Evolutionary conservation across 345 rosid genomes (phyloP).

Genomic region (Melaleuca quinquenervia): DNA sequence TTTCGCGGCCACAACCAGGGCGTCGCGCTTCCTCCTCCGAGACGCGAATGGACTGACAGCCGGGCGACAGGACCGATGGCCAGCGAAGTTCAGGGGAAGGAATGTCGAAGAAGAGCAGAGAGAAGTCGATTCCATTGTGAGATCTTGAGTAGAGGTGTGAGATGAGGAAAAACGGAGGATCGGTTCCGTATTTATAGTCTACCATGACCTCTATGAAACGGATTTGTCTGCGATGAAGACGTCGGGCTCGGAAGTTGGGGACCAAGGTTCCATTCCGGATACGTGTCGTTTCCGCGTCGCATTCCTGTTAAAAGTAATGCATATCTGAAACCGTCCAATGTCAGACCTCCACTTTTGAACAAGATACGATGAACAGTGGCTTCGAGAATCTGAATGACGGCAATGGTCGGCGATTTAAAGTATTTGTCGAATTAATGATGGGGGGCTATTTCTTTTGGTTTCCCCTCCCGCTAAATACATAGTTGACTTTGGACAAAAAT

Average conservation of each 20-base stretch:
- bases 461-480: neutral
- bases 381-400: neutral
- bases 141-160: neutral
- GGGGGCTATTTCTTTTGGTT: neutral
- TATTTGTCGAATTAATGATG: neutral
- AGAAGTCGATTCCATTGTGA: neutral
- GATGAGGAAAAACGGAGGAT: neutral
- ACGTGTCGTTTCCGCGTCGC: neutral
- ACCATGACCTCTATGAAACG: neutral
- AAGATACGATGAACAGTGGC: neutral
- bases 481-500: neutral
- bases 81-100: neutral
- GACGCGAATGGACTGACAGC: neutral
- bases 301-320: neutral
- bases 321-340: neutral
- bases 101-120: neutral
- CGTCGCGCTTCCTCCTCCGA: neutral
- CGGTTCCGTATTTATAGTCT: neutral
- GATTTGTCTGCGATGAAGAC: neutral
- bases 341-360: neutral
- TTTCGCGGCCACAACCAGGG: neutral
- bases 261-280: neutral
- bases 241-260: neutral
- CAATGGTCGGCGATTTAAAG: neutral
- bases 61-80: neutral